Evolutionary conservation across 129 eudicot species (phyloP).

Genomic region (Tagetes patula): DNA sequence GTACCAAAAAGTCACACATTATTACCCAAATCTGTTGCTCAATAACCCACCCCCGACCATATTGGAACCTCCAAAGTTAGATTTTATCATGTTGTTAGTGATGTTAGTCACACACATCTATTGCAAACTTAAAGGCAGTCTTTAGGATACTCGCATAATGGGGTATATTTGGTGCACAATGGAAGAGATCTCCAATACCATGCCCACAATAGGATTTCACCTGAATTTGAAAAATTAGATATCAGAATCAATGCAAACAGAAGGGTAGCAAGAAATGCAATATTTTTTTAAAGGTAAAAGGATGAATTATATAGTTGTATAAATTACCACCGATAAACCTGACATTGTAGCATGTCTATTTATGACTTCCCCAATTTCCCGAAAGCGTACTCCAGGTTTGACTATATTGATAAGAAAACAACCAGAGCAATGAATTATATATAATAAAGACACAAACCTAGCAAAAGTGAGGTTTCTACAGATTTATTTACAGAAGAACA

Average conservation of each 20-base stretch:
- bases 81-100: neutral
- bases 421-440: constrained; percentile 10
- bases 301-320: constrained; percentile 2
- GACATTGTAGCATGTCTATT: constrained; percentile 95
- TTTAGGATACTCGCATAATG: constrained; percentile 95
- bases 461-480: neutral
- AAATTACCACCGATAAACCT: constrained; percentile 82
- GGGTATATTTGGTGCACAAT: constrained; percentile 97
- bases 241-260: neutral
- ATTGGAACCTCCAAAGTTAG: neutral
- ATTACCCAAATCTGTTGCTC: neutral
- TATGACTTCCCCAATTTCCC: constrained; percentile 91
- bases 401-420: constrained; percentile 39
- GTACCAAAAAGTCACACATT: neutral
- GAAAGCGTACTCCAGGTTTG: constrained; percentile 94
- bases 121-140: constrained; percentile 3
- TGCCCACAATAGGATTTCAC: constrained; percentile 92
- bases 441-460: neutral
- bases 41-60: constrained; percentile 10
- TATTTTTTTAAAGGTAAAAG: neutral
- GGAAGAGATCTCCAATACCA: constrained; percentile 98
- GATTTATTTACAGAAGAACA: neutral
- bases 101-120: constrained; percentile 2
- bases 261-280: neutral
- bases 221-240: constrained; percentile 33